These are phyloP conservation scores for Rhizopogon vinicolor DNA, from an alignment of 768 basidiomycete genomes.

Conservation along the genomic window DNA sequence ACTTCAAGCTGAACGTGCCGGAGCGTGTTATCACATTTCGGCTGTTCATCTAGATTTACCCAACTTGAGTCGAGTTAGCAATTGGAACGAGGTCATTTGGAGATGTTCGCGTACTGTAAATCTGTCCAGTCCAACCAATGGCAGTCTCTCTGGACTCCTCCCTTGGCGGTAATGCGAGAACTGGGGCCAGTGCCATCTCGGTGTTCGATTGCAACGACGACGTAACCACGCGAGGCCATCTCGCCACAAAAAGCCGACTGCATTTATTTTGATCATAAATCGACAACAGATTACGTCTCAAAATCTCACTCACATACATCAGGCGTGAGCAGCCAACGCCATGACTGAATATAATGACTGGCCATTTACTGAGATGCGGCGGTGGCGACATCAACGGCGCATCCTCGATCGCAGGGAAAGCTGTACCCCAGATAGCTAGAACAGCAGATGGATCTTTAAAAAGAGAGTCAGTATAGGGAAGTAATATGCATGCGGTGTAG, in stretches of 20 bases:
- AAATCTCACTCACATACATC: constrained; percentile 27
- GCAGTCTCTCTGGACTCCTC: constrained; percentile 23
- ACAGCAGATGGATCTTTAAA: constrained; percentile 18
- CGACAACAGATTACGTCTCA: too few species aligned
- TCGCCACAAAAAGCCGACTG: constrained; percentile 37
- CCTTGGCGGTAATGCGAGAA: constrained; percentile 16
- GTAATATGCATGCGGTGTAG: neutral
- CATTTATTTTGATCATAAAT: neutral
- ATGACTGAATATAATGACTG: constrained; percentile 43
- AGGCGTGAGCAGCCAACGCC: constrained; percentile 37
- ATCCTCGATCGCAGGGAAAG: constrained; percentile 25
- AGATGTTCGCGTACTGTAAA: constrained; percentile 14
- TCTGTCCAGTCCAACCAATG: constrained; percentile 27
- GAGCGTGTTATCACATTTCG: constrained; percentile 26
- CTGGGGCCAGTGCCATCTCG: constrained; percentile 42
- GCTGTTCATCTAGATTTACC: constrained; percentile 26
- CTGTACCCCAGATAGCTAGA: constrained; percentile 25
- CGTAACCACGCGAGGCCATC: constrained; percentile 39
- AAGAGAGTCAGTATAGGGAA: neutral
- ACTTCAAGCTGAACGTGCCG: constrained; percentile 28
- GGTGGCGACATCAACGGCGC: constrained; percentile 18
- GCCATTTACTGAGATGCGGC: constrained; percentile 19
- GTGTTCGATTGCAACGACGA: constrained; percentile 44
- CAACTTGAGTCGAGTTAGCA: constrained; percentile 10
- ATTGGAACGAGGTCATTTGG: neutral